Evolutionary conservation across 768 basidiomycete species (phyloP).

Genomic region (Hydnomerulius pinastri): DNA sequence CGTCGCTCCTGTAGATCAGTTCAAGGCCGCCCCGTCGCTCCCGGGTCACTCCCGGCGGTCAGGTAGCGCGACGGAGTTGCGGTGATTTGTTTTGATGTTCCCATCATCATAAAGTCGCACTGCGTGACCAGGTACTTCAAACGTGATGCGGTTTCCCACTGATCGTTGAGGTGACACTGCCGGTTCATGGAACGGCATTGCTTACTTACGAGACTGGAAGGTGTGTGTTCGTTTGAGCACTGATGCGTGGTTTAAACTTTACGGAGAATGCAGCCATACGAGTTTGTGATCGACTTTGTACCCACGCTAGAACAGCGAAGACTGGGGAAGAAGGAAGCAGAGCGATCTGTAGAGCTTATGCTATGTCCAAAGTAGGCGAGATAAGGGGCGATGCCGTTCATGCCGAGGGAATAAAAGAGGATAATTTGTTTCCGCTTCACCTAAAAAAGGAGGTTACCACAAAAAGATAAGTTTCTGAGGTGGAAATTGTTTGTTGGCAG

Average conservation of each 20-base stretch:
- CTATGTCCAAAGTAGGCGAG: slow-evolving; percentile 13
- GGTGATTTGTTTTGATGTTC: neutral
- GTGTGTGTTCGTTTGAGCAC: neutral
- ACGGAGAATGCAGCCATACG: neutral
- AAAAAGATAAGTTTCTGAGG: too few relatives aligned
- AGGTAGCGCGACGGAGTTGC: neutral
- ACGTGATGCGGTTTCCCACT: neutral
- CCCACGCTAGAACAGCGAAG: too few relatives aligned
- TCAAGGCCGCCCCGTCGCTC: too few relatives aligned
- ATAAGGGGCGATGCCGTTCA: slow-evolving; percentile 12
- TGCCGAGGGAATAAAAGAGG: slow-evolving; percentile 17
- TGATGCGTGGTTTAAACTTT: neutral
- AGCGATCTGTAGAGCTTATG: slow-evolving; percentile 15
- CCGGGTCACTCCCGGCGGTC: neutral
- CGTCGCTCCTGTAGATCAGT: too few relatives aligned
- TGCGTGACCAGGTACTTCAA: neutral
- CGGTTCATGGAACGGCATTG: neutral
- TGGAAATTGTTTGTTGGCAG: too few relatives aligned
- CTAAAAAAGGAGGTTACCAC: too few relatives aligned
- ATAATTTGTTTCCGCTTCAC: slow-evolving; percentile 17
- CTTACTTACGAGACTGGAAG: neutral
- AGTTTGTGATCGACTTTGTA: neutral
- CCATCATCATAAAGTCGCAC: slow-evolving; percentile 2
- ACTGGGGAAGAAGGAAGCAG: neutral
- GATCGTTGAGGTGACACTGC: neutral